Evolutionary conservation across 805 yeast genomes (phyloP).

Genomic region (Isabelozyma pseudorhagii): DNA sequence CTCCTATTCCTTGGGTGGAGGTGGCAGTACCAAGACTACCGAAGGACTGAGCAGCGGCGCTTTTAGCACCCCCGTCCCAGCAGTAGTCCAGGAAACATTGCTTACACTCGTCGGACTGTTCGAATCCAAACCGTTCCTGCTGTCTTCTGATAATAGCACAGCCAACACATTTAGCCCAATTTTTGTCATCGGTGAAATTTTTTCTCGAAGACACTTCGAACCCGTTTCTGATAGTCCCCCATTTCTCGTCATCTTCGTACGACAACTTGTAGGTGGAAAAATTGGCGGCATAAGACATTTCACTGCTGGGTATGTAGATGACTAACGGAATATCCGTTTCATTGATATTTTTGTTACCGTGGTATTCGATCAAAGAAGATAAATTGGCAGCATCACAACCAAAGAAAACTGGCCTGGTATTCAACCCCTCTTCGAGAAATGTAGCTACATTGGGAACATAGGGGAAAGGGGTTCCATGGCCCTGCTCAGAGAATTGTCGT

Average conservation of each 20-base stretch:
- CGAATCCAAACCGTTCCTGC: slow-evolving; percentile 61
- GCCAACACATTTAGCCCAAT: slow-evolving; percentile 74
- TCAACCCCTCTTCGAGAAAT: slow-evolving; percentile 58
- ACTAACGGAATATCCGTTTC: slow-evolving; percentile 54
- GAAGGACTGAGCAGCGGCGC: slow-evolving; percentile 7
- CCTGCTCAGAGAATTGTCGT: slow-evolving; percentile 38
- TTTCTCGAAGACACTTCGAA: slow-evolving; percentile 64
- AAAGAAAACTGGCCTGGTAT: slow-evolving; percentile 72
- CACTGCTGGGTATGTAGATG: slow-evolving; percentile 70
- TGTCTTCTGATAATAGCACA: slow-evolving; percentile 81
- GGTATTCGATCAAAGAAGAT: slow-evolving; percentile 42
- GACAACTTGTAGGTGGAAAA: slow-evolving; percentile 68
- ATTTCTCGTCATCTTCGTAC: slow-evolving; percentile 55
- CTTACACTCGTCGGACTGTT: slow-evolving; percentile 66
- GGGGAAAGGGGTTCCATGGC: slow-evolving; percentile 68
- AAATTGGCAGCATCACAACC: slow-evolving; percentile 72
- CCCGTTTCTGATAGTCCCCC: slow-evolving; percentile 67
- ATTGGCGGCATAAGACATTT: slow-evolving; percentile 63
- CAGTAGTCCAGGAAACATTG: slow-evolving; percentile 71
- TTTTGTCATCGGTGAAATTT: slow-evolving; percentile 62
- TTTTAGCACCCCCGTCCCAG: slow-evolving; percentile 53
- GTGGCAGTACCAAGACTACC: not conserved
- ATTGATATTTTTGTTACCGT: slow-evolving; percentile 14
- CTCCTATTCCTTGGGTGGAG: not conserved
- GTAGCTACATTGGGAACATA: slow-evolving; percentile 69